A percentile compares a stretch with the other conserved stretches of the same genome.
phyloP scores from a whole-genome alignment of 805 yeast genomes.

The Brettanomyces anomalus region DNA sequence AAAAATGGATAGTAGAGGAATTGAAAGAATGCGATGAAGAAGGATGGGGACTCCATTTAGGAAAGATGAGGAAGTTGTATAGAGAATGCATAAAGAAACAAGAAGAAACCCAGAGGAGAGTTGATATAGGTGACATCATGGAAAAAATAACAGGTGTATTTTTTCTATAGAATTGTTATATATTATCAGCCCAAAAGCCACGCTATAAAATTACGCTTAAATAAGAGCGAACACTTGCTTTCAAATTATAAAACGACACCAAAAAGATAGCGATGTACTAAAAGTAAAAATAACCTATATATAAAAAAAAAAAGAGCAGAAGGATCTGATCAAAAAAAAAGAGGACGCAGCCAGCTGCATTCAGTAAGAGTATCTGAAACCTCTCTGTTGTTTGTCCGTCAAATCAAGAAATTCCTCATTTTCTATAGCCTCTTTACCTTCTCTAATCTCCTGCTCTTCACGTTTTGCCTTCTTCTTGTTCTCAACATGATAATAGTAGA shows the following conservation, averaged over 20 bases:
- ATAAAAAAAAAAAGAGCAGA: background rate
- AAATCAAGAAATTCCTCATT: conserved; percentile 27
- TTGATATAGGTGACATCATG: conserved; percentile 9
- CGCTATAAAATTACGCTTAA: no score
- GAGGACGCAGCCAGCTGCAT: background rate
- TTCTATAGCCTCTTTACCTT: conserved; percentile 2
- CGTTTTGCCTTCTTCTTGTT: conserved; percentile 16
- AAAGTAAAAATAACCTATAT: background rate
- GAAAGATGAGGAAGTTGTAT: conserved; percentile 3
- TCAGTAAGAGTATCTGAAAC: conserved; percentile 39
- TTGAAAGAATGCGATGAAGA: conserved; percentile 1
- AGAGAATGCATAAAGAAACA: conserved; percentile 5
- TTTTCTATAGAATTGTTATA: conserved; percentile 21
- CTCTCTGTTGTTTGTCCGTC: conserved; percentile 50
- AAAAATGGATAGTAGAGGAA: conserved; percentile 6
- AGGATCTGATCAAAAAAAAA: no score
- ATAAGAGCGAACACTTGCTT: no score
- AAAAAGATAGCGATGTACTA: no score
- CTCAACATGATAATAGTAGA: conserved; percentile 24
- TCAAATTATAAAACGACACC: no score
- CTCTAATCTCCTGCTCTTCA: conserved; percentile 11
- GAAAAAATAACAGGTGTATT: conserved; percentile 21
- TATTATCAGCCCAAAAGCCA: no score
- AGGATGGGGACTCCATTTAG: conserved; percentile 7
- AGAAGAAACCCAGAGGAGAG: conserved; percentile 1